Conservation (phyloP, 2,329 filamentous ascomycete species). For the Calonectria leucothoes region DNA sequence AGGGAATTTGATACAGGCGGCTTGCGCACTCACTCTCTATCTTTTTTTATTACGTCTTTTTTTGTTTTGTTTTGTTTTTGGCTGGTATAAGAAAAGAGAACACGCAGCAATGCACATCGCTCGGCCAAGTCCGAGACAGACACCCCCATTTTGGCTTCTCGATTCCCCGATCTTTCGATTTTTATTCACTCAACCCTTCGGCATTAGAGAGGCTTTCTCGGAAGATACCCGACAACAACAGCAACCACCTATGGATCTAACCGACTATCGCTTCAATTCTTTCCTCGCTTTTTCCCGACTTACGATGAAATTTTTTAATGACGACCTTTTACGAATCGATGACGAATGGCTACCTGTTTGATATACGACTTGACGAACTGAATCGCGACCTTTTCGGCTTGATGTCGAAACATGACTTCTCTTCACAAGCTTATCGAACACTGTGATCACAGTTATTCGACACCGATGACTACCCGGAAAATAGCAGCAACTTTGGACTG, state of each 20-base stretch:
- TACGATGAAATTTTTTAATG: conserved; percentile 53
- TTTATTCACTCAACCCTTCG: conserved; percentile 37
- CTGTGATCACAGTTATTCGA: conserved; percentile 43
- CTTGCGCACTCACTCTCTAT: conserved; percentile 50
- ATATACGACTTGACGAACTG: conserved; percentile 47
- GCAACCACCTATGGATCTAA: conserved; percentile 20
- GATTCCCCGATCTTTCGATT: conserved; percentile 44
- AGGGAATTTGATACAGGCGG: conserved; percentile 60
- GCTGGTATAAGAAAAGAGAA: conserved; percentile 64
- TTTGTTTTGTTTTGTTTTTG: conserved; percentile 44
- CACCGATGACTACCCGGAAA: conserved; percentile 38
- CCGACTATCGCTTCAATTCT: conserved; percentile 52
- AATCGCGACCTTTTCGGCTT: conserved; percentile 45
- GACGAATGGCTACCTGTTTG: conserved; percentile 50
- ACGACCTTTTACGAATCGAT: conserved; percentile 55
- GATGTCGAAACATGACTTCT: conserved; percentile 47
- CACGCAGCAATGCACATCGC: conserved; percentile 72
- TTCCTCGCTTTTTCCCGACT: conserved; percentile 54
- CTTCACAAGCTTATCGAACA: conserved; percentile 42
- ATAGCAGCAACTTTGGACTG: conserved; percentile 41
- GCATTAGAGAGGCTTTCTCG: conserved; percentile 43
- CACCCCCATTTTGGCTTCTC: conserved; percentile 56
- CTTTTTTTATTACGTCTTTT: conserved; percentile 43
- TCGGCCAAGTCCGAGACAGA: conserved; percentile 62
- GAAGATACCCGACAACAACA: conserved; percentile 35